Conservation (phyloP, 2,329 filamentous ascomycete species). For the Colletotrichum sp. region DNA sequence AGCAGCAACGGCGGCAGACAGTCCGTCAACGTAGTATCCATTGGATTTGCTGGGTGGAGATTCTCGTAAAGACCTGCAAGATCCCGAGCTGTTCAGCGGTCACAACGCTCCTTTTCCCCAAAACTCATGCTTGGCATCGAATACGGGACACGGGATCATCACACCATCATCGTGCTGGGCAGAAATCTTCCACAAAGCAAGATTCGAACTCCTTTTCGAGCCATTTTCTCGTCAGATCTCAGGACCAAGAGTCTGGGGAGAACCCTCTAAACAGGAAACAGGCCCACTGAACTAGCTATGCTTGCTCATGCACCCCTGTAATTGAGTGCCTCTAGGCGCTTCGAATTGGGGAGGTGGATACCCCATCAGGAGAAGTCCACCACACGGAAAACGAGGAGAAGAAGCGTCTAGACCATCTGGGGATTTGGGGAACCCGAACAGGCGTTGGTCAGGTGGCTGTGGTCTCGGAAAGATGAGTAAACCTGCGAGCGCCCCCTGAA, state of each 20-base stretch:
- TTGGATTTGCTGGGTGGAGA: not conserved
- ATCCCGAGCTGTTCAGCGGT: not conserved
- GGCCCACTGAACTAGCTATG: constrained; percentile 8
- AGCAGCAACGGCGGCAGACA: not conserved
- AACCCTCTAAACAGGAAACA: constrained; percentile 13
- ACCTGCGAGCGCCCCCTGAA: not conserved
- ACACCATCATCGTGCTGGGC: not conserved
- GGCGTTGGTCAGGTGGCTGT: not conserved
- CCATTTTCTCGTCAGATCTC: not conserved
- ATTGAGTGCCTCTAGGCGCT: not conserved
- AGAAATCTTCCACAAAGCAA: not conserved
- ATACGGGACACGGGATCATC: not conserved
- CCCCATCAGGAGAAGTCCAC: not conserved
- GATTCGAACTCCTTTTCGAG: not conserved
- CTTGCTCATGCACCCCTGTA: not conserved
- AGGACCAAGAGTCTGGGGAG: not conserved
- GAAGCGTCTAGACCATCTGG: not conserved
- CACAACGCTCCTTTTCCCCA: not conserved
- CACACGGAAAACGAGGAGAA: not conserved
- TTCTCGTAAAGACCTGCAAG: not conserved
- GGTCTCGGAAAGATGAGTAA: not conserved
- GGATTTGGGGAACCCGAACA: not conserved
- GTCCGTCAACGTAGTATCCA: not conserved
- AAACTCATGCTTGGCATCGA: not conserved
- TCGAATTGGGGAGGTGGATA: not conserved